These are phyloP conservation scores for Helotiales sp. DNA, from an alignment of 2,329 filamentous ascomycete genomes.

Conservation along the genomic window DNA sequence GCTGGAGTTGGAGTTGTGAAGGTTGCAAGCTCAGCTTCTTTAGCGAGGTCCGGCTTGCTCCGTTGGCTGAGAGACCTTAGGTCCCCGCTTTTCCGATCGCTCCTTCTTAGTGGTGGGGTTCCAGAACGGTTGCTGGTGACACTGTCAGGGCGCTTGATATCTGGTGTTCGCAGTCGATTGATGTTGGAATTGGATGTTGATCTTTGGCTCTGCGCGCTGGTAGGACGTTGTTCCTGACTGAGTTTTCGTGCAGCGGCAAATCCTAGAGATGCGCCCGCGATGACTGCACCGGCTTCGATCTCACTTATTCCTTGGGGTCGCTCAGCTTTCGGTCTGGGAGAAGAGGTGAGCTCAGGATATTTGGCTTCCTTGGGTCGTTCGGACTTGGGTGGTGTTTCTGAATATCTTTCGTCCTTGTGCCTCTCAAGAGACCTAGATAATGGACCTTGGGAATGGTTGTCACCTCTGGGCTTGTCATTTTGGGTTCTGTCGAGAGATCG, in stretches of 20 bases:
- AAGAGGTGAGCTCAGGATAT: slow-evolving; percentile 37
- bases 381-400: slow-evolving; percentile 7
- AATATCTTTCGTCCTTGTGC: background rate
- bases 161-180: slow-evolving; percentile 42
- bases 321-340: slow-evolving; percentile 34
- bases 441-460: background rate
- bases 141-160: slow-evolving; percentile 63
- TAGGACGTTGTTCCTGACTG: slow-evolving; percentile 40
- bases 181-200: slow-evolving; percentile 41
- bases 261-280: slow-evolving; percentile 37
- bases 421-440: background rate
- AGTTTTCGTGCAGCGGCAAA: slow-evolving; percentile 40
- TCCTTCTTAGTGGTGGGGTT: slow-evolving; percentile 74
- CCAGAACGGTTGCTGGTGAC: slow-evolving; percentile 58
- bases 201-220: slow-evolving; percentile 37
- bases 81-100: slow-evolving; percentile 75
- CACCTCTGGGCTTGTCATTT: background rate
- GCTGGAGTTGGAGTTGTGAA: slow-evolving; percentile 42
- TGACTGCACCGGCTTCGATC: slow-evolving; percentile 35
- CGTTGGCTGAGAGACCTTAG: slow-evolving; percentile 70
- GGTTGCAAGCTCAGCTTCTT: slow-evolving; percentile 52
- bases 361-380: slow-evolving; percentile 34
- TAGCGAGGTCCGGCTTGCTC: slow-evolving; percentile 48
- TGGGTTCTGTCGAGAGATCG: slow-evolving; percentile 32
- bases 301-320: slow-evolving; percentile 34